Percentiles rank a stretch among this genome's conserved stretches.
Conservation (phyloP, 73 alveolate genomes). For the Tetrahymena borealis region DNA sequence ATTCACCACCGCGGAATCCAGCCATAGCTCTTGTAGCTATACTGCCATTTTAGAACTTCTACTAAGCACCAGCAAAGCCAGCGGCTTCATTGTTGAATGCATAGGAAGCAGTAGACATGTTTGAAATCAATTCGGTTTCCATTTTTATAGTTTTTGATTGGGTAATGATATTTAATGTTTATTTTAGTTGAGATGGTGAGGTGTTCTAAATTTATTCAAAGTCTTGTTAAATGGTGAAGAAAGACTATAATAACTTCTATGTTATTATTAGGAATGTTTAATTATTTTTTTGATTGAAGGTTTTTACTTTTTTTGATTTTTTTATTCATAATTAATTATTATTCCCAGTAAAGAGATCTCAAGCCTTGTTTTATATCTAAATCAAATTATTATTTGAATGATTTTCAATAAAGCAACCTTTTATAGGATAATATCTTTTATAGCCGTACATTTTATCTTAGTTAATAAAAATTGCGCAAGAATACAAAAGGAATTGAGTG, state of each 20-base stretch:
- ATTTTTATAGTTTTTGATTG: no score
- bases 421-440: neutral
- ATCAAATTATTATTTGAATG: neutral
- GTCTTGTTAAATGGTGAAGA: neutral
- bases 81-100: neutral
- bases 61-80: neutral
- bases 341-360: neutral
- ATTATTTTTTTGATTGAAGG: neutral
- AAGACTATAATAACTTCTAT: neutral
- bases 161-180: no score
- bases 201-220: neutral
- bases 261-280: neutral
- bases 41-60: neutral
- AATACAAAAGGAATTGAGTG: no score
- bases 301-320: neutral
- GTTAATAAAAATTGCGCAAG: no score
- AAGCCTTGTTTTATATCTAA: neutral
- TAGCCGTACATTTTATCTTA: neutral
- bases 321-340: neutral
- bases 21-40: neutral
- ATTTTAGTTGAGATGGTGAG: neutral
- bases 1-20: neutral
- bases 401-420: neutral
- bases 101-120: neutral
- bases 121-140: no score